Evolutionary conservation across 2,329 filamentous ascomycete species (phyloP), one percentile per base, ranked within the genome.

Genomic region (Fulvia fulva): DNA sequence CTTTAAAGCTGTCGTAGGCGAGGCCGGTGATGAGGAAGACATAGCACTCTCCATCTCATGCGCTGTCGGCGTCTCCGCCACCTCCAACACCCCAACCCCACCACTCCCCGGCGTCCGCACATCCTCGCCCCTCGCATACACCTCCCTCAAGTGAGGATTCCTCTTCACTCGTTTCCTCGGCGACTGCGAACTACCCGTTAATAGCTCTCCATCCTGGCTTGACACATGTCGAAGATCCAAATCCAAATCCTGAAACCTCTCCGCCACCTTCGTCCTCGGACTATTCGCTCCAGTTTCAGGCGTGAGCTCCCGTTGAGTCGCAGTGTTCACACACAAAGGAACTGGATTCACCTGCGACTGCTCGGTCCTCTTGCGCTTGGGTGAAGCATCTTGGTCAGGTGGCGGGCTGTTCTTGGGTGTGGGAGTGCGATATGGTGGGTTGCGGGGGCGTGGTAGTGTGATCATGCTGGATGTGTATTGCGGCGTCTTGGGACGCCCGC

Each of bases 241-340:
- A 11, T 55, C 57, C 28, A 71, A 58, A 11, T 55, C 57, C 28
- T 62, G 50, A 8, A 71, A 55, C 34, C 63, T 57, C 53, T 68
- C 65, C 12, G 68, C 69, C 22, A 71, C 66, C 51, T 64, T 66
- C 21, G 62, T 66, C 45, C 68, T 59, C 19, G 69, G 69, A 58
- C 69, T 71, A n/a, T 70, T 60, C 34, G 62, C 56, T 23, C 57
- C 58, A 49, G 26, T 52, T n/a, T 56, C 57, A 5, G 25, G 47
- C 4, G 47, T 50, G 5, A 32, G 16, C 25, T 32, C 47, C 12
- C 47, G 23, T 11, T 47, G 19, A 14, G 11, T 19, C 11, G 55
- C 41, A 25, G 12, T 44, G 47, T 26, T 37, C 41, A 49, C 30
- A 25, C n/a, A 22, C 12, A 21, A 21, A 28, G 19, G 5, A n/a